These are phyloP conservation scores for Akanthomyces uredinophilus DNA, from an alignment of 2,329 filamentous ascomycete genomes.

Conservation along the genomic window DNA sequence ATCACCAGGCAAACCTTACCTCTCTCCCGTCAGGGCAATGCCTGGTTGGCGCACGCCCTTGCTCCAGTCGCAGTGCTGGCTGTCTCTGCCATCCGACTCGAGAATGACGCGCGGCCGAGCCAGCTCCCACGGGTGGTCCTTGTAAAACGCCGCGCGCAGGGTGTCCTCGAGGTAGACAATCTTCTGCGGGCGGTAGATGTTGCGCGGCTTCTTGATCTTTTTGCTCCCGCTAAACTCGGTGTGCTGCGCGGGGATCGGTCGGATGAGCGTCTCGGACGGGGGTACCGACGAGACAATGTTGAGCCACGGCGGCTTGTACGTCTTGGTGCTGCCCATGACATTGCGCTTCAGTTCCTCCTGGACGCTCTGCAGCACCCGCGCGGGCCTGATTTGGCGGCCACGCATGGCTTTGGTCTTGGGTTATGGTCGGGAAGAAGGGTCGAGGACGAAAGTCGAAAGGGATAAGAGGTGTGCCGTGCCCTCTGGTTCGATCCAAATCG, in stretches of 20 bases:
- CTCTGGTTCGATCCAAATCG: neutral
- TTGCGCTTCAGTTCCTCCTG: conserved; percentile 38
- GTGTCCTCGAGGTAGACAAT: conserved; percentile 80
- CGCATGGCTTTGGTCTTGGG: conserved; percentile 28
- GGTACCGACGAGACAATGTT: conserved; percentile 48
- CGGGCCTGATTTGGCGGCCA: conserved; percentile 41
- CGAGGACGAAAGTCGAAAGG: neutral
- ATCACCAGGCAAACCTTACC: conserved; percentile 47
- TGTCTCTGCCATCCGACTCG: conserved; percentile 80
- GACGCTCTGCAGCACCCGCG: conserved; percentile 43
- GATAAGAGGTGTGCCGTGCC: too few species aligned
- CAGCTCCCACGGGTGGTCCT: conserved; percentile 95
- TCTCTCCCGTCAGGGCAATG: conserved; percentile 76
- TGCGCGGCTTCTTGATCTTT: conserved; percentile 54
- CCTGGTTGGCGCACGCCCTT: conserved; percentile 66
- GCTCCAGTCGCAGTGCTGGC: conserved; percentile 73
- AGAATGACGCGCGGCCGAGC: conserved; percentile 80
- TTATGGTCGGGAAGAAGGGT: conserved; percentile 13
- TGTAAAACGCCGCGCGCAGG: conserved; percentile 77
- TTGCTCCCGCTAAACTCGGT: conserved; percentile 26
- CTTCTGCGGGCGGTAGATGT: conserved; percentile 72
- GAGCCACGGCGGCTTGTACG: conserved; percentile 44
- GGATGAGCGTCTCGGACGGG: conserved; percentile 53
- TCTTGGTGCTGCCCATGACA: conserved; percentile 29
- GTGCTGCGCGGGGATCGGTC: conserved; percentile 47